Base-by-base conservation (phyloP, 2,329 filamentous ascomycete genomes). In the Beauveria medogensis region DNA sequence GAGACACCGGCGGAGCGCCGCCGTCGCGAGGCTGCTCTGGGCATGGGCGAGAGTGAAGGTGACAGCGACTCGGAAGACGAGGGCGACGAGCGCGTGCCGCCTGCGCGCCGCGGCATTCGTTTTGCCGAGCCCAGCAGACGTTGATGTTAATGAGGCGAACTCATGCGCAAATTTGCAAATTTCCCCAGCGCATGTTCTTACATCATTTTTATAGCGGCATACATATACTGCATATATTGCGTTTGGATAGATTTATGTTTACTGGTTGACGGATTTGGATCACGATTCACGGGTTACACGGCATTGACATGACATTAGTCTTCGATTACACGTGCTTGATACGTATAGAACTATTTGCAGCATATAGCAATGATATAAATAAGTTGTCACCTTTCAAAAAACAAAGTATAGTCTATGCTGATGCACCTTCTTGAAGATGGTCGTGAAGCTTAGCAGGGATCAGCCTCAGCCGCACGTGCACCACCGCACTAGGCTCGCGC, bases 1-100 rank as follows among this genome's bases (percentile, higher is more conserved):
- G 90, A 92, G 73, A 92, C 89, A 0, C 86, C 88, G 0, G 90
- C 89, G 0, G 90, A 93, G 72, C 80, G 87, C 61, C 81, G 88
- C 46, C 79, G 90, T 58, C 82, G 90, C 67, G 85, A 91, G 67
- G 89, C 89, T 1, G 90, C 90, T 1, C 75, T 93, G 2, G 89
- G 89, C 10, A 77, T 89, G 63, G 74, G 75, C 18, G 69, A 72
- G 8, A 72, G 71, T 2, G 74, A 70, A 0, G 77, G 76, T 20
- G 77, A 78, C 59, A 82, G 78, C 60, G 80, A 86, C 40, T 74
- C 69, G 30, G 74, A 75, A 26, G 85, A 86, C 26, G 83, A 85
- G 62, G 81, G 84, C 64, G 80, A 76, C 28, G 77, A 79, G 54
- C 71, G 82, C 67, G 79, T 83, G 60, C 79, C 80, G 2, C 77